Evolutionary conservation across 1,284 basidiomycete species (phyloP).

Genomic region (Naganishia liquefaciens): DNA sequence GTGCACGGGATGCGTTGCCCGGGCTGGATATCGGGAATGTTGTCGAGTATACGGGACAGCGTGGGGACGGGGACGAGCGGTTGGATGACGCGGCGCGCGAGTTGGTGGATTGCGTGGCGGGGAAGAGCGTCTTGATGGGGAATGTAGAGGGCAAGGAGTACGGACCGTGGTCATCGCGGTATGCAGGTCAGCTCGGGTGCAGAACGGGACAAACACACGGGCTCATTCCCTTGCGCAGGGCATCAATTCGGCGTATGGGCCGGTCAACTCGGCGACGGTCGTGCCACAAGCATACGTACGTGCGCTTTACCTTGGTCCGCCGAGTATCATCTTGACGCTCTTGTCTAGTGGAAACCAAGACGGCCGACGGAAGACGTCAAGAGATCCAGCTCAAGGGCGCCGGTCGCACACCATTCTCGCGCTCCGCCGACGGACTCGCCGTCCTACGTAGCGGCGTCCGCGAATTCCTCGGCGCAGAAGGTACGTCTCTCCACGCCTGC

Average conservation of each 20-base stretch:
- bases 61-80: slow-evolving; percentile 49
- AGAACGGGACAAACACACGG: neutral
- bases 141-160: slow-evolving; percentile 58
- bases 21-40: slow-evolving; percentile 84
- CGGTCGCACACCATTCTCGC: slow-evolving; percentile 90
- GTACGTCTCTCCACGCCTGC: slow-evolving; percentile 51
- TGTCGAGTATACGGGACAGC: slow-evolving; percentile 61
- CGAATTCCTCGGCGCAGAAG: slow-evolving; percentile 86
- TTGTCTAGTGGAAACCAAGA: slow-evolving; percentile 70
- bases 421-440: slow-evolving; percentile 87
- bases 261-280: slow-evolving; percentile 94
- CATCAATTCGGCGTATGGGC: slow-evolving; percentile 94
- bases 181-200: slow-evolving; percentile 51
- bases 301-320: slow-evolving; percentile 38
- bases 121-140: slow-evolving; percentile 68
- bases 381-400: slow-evolving; percentile 94
- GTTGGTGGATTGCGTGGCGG: slow-evolving; percentile 76
- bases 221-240: slow-evolving; percentile 56
- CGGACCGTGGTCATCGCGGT: slow-evolving; percentile 84
- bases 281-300: slow-evolving; percentile 81
- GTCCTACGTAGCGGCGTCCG: slow-evolving; percentile 88
- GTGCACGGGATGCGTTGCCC: slow-evolving; percentile 74
- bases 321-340: too few relatives aligned
- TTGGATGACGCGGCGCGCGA: slow-evolving; percentile 61
- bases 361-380: slow-evolving; percentile 61